Base-by-base conservation (phyloP, 2,329 filamentous ascomycete genomes). In the Stagonosporopsis chrysanthemi region DNA sequence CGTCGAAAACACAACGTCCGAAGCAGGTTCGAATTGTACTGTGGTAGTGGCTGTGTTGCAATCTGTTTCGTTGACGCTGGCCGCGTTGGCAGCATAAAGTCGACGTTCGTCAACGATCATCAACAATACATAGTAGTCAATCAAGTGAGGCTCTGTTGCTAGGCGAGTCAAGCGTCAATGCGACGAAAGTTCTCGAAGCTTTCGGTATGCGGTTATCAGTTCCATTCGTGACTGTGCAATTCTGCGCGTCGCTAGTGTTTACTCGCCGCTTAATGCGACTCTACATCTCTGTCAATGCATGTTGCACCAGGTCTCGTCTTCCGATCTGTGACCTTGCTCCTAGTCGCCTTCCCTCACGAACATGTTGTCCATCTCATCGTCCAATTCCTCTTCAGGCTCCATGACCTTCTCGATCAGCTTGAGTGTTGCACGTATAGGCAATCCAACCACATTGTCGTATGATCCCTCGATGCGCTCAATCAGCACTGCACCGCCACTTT, bases 391-490 rank as follows among this genome's bases (percentile, higher is more conserved):
- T 46, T 92, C 91, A 63, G 86, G 87, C 67, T 89, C 87, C 63
- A 97, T 82, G n/a, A 92, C 90, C 81, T 88, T 91, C 80, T 98
- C 94, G 58, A 96, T 95, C 68, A 97, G 76, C 72, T 87, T 86
- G 75, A 99, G 74, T 12, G 88, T 90, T 64, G 86, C 84, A 66
- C 92, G 85, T 63, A 98, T 82, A 7, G 95, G 95, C 75, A 99
- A 75, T 0, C 95, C 95, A 26, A 99, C 88, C 1, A 98, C 95
- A 76, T 98, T 98, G 80, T 99, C 95, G 69, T 92, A 91, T 52
- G 87, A 88, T 11, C 95, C 95, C 63, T 97, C 91, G 63, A 99
- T 90, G 76, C 84, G 89, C 75, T 97, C 92, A 12, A 99, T 88
- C 55, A 99, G 78, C 74, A 97, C 88, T 8, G 90, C 89, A 1